These are phyloP conservation scores for Stephanodiscus minutulus DNA, from an alignment of 108 stramenopile species.

Conservation along the genomic window DNA sequence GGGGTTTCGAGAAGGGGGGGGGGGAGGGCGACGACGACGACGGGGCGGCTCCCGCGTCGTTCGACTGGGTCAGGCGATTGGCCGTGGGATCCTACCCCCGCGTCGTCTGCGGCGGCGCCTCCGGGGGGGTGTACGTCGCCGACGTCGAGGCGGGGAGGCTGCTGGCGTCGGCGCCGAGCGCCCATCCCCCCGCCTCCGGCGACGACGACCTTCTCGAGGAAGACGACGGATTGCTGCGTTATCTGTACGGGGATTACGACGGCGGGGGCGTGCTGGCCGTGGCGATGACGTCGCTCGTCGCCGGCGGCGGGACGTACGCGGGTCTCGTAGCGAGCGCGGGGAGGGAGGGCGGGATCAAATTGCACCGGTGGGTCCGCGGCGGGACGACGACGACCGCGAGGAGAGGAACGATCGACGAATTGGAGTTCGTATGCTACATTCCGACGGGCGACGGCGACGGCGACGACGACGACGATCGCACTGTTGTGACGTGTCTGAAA, in stretches of 20 bases:
- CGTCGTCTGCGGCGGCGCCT: conserved; percentile 67
- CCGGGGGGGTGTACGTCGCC: conserved; percentile 58
- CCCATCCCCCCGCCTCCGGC: conserved; percentile 13
- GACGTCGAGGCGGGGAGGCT: conserved; percentile 59
- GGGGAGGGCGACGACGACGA: background rate
- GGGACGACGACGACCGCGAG: background rate
- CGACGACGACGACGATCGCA: conserved; percentile 7
- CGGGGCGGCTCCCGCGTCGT: no score
- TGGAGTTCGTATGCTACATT: conserved; percentile 20
- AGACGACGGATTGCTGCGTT: conserved; percentile 23
- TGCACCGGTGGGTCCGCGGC: conserved; percentile 27
- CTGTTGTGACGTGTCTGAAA: conserved; percentile 48
- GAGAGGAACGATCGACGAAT: background rate
- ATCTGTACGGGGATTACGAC: conserved; percentile 58
- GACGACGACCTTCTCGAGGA: conserved; percentile 15
- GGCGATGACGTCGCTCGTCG: conserved; percentile 39
- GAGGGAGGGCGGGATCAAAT: conserved; percentile 65
- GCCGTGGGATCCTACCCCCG: conserved; percentile 68
- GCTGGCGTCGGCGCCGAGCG: conserved; percentile 36
- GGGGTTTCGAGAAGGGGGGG: background rate
- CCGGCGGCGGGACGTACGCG: conserved; percentile 16
- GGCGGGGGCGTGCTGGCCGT: conserved; percentile 64
- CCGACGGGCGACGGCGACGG: background rate
- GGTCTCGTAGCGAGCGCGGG: conserved; percentile 57
- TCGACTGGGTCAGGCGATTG: conserved; percentile 79